Base-by-base conservation (phyloP, 371 early-diverging fungal species). In the Coemansia sp. region DNA sequence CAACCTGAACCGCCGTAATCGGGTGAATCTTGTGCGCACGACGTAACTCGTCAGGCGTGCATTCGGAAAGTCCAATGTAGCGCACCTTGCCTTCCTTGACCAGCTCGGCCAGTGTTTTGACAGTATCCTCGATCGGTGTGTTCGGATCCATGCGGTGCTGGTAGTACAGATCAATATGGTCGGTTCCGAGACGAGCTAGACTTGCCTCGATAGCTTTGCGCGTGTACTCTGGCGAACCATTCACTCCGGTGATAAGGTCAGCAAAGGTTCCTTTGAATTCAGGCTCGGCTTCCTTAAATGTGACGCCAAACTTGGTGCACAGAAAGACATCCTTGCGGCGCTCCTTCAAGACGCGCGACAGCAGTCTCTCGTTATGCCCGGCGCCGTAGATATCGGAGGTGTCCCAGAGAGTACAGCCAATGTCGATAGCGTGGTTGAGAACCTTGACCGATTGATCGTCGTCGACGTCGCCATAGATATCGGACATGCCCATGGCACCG, bases 11-110 rank as follows among this genome's bases (percentile, higher is more conserved):
- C 5, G 86, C 86, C n/a, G 84, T 58, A 41, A 89, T 87, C 30
- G 86, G 88, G 65, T 89, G 87, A 3, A 89, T 76, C 57, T 78
- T 79, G 69, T 84, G 72, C 31, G 88, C 89, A 3, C 83, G 80
- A 14, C 86, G 79, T 33, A 88, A 62, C 0, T 74, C 78, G 0
- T 70, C 66, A 5, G 86, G 85, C 34, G 65, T 64, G 66, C 83
- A 84, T 55, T 87, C 85, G 5, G 83, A 84, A 1, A 87, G 72
- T 0, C 88, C 89, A 35, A 89, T 49, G 63, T 80, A 84, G 14
- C 77, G 74, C 3, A 86, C 83, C 56, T 84, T 84, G 43, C 86
- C 86, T 61, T 84, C 78, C 59, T 82, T 81, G 34, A 85, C 86
- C 9, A 86, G 72, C 60, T 84, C 81, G 0, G 82, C 85, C 84